Percentiles rank a stretch among this genome's conserved stretches.
phyloP scores from a whole-genome alignment of 495 filamentous ascomycete genomes.

The Cairneyella variabilis region DNA sequence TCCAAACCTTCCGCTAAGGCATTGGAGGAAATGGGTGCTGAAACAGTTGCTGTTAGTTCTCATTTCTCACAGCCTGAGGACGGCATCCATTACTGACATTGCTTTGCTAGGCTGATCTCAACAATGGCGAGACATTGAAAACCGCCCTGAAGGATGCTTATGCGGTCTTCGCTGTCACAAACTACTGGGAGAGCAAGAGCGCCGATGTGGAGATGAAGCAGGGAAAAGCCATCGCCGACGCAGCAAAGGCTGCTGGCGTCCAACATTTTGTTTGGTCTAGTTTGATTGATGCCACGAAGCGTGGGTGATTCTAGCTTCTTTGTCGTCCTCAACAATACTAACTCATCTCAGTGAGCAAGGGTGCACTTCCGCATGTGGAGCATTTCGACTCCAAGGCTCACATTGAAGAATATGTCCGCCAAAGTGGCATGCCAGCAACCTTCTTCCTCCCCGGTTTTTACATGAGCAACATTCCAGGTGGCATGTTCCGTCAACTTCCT shows the following conservation, averaged over 20 bases:
- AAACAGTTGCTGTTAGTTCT: conserved; percentile 31
- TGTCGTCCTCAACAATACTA: background rate
- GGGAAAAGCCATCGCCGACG: conserved; percentile 53
- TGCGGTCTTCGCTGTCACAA: conserved; percentile 56
- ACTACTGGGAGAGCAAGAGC: conserved; percentile 46
- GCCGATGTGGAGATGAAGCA: conserved; percentile 49
- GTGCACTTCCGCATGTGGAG: conserved; percentile 44
- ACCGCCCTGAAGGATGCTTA: conserved; percentile 48
- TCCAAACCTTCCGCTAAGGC: conserved; percentile 39
- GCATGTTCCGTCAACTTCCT: conserved; percentile 26
- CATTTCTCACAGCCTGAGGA: background rate
- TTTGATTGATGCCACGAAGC: conserved; percentile 31
- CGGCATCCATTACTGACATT: background rate
- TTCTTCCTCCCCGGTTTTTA: conserved; percentile 57
- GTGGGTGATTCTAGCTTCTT: conserved; percentile 20
- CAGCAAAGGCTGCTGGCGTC: conserved; percentile 42
- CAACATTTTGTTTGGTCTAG: conserved; percentile 51
- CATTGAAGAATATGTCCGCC: conserved; percentile 54
- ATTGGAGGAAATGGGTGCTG: conserved; percentile 36
- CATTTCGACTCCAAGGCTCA: conserved; percentile 62
- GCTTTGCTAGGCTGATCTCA: conserved; percentile 41
- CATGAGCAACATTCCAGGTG: conserved; percentile 48
- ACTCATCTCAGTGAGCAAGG: conserved; percentile 34
- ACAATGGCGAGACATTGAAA: conserved; percentile 42
- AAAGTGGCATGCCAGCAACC: conserved; percentile 42